A percentile compares a stretch with the other conserved stretches of the same genome.
phyloP scores from a whole-genome alignment of 805 yeast genomes.

The Lachancea nothofagi region DNA sequence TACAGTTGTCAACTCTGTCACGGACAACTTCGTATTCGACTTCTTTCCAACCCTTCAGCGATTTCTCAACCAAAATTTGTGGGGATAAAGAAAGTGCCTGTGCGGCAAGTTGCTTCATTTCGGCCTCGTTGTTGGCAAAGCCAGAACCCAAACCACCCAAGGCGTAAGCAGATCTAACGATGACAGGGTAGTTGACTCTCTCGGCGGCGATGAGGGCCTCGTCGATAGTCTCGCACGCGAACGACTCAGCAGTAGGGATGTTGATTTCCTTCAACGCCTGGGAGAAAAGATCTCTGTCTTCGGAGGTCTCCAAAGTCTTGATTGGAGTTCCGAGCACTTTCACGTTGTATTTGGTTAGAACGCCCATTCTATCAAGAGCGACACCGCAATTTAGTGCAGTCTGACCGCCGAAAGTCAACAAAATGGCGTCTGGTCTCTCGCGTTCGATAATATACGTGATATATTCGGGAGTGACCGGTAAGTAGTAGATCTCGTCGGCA shows the following conservation, averaged over 20 bases:
- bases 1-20: constrained; percentile 93
- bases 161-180: constrained; percentile 96
- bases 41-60: constrained; percentile 98
- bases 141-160: constrained; percentile 98
- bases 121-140: constrained; percentile 78
- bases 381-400: constrained; percentile 96
- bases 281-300: constrained; percentile 95
- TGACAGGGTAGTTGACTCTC: constrained; percentile 86
- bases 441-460: constrained; percentile 92
- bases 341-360: constrained; percentile 81
- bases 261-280: constrained; percentile 91
- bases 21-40: constrained; percentile 98
- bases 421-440: constrained; percentile 93
- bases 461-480: constrained; percentile 96
- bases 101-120: constrained; percentile 79
- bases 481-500: constrained; percentile 91
- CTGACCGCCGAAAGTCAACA: constrained; percentile 97
- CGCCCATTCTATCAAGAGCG: constrained; percentile 89
- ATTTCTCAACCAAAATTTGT: constrained; percentile 92
- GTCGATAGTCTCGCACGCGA: constrained; percentile 90
- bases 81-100: constrained; percentile 88
- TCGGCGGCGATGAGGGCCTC: constrained; percentile 91
- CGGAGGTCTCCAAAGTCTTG: constrained; percentile 90
- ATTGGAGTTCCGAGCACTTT: constrained; percentile 98
- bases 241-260: constrained; percentile 94